These are phyloP conservation scores for Microbotryomycetes sp. DNA, from an alignment of 1,284 basidiomycete genomes.

Conservation along the genomic window DNA sequence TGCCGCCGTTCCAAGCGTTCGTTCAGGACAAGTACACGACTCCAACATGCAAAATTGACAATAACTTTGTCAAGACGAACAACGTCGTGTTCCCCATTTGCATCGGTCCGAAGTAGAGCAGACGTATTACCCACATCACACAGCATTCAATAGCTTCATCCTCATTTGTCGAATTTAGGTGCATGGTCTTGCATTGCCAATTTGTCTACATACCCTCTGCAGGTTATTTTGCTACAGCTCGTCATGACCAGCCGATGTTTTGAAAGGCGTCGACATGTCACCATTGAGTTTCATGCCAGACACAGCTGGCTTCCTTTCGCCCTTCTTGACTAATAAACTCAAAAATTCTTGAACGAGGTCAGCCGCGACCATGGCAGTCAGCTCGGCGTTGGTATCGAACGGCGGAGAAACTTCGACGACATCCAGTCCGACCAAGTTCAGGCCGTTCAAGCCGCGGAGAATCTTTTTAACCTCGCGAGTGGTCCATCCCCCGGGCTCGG, in stretches of 20 bases:
- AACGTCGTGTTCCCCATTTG: neutral
- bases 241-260: neutral
- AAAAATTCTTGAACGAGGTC: slow-evolving; percentile 33
- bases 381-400: slow-evolving; percentile 34
- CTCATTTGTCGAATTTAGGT: too few species aligned
- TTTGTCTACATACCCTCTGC: neutral
- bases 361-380: slow-evolving; percentile 33
- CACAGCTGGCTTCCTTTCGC: neutral
- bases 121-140: too few species aligned
- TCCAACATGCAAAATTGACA: slow-evolving; percentile 9
- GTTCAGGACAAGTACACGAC: slow-evolving; percentile 32
- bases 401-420: slow-evolving; percentile 43
- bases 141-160: too few species aligned
- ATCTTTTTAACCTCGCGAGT: slow-evolving; percentile 46
- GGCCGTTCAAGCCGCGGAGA: slow-evolving; percentile 42
- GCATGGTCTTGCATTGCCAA: neutral
- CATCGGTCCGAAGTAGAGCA: neutral
- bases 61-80: slow-evolving; percentile 1
- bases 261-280: neutral
- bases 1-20: slow-evolving; percentile 26
- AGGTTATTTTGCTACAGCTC: neutral
- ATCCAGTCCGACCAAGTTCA: slow-evolving; percentile 45
- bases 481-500: slow-evolving; percentile 43
- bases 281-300: neutral
- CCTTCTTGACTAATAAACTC: slow-evolving; percentile 27